These are phyloP conservation scores for Cerrena zonata DNA, from an alignment of 1,284 basidiomycete species.

Conservation along the genomic window DNA sequence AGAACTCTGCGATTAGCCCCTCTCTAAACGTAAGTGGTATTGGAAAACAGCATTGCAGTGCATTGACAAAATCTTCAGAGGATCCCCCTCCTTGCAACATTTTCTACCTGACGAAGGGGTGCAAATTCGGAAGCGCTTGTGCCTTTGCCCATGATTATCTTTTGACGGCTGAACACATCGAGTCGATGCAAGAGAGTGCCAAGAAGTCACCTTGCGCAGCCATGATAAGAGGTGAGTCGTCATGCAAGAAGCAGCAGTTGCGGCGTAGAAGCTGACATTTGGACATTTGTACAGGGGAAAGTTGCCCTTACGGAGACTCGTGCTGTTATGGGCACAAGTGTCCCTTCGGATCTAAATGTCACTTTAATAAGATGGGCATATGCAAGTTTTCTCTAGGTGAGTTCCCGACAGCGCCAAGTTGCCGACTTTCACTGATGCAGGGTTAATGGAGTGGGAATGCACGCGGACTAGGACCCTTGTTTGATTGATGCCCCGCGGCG, in stretches of 20 bases:
- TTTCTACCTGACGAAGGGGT: constrained; percentile 49
- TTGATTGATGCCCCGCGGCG: constrained; percentile 4
- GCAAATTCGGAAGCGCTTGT: constrained; percentile 49
- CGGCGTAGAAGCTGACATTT: constrained; percentile 7
- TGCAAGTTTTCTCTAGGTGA: constrained; percentile 58
- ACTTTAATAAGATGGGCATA: constrained; percentile 45
- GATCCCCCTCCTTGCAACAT: constrained; percentile 58
- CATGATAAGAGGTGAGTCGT: constrained; percentile 42
- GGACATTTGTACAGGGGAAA: constrained; percentile 45
- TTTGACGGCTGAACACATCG: constrained; percentile 44
- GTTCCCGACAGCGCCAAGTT: constrained; percentile 22
- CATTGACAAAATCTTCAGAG: constrained; percentile 30
- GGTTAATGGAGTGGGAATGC: constrained; percentile 17
- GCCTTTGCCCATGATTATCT: constrained; percentile 56
- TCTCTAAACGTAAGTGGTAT: constrained; percentile 49
- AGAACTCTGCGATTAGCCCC: constrained; percentile 30
- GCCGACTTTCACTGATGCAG: constrained; percentile 18
- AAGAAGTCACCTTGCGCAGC: constrained; percentile 56
- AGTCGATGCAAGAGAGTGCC: constrained; percentile 46
- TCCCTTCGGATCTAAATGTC: constrained; percentile 42
- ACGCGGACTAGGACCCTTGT: constrained; percentile 12
- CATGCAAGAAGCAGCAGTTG: background rate
- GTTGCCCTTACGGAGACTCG: constrained; percentile 50
- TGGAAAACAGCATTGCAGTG: background rate
- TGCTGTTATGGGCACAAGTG: constrained; percentile 61